Evolutionary conservation across 1,284 basidiomycete species (phyloP).

Genomic region (Cutaneotrichosporon dermatis): DNA sequence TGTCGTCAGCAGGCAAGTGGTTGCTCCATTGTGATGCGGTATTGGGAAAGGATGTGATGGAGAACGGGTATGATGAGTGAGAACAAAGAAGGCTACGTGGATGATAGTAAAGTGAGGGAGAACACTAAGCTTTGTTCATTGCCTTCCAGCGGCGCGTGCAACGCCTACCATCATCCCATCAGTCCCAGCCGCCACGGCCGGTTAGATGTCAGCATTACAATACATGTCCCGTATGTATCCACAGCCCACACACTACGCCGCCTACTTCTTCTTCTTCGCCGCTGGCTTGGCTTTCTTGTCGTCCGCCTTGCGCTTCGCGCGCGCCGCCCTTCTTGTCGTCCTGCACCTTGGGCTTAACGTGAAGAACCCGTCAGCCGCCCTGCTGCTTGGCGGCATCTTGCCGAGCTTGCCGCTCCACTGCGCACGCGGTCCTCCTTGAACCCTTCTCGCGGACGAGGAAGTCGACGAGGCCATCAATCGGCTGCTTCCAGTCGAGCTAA

Average conservation of each 20-base stretch:
- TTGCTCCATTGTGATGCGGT: too few species aligned
- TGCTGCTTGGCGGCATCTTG: conserved; percentile 89
- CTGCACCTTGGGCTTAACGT: conserved; percentile 59
- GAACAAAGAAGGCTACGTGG: too few species aligned
- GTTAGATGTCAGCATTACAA: neutral
- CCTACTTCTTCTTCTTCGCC: conserved; percentile 6
- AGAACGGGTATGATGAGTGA: too few species aligned
- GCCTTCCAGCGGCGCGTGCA: too few species aligned
- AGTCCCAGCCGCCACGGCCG: too few species aligned
- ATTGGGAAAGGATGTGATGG: too few species aligned
- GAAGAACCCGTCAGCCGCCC: conserved; percentile 94
- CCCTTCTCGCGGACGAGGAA: conserved; percentile 91
- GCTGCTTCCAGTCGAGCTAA: conserved; percentile 92
- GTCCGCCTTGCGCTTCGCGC: conserved; percentile 56
- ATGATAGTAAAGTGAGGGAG: too few species aligned
- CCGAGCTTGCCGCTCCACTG: conserved; percentile 85
- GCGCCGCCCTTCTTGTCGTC: conserved; percentile 26
- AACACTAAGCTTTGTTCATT: too few species aligned
- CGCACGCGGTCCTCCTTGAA: conserved; percentile 98
- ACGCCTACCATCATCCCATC: too few species aligned
- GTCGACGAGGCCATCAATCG: conserved; percentile 86
- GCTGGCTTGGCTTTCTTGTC: conserved; percentile 12
- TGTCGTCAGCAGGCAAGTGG: too few species aligned
- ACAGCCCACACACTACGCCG: neutral
- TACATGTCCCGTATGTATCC: neutral